A percentile compares a stretch with the other conserved stretches of the same genome.
Conservation (phyloP, 305 asterid species). For the Fraxinus velutina region DNA sequence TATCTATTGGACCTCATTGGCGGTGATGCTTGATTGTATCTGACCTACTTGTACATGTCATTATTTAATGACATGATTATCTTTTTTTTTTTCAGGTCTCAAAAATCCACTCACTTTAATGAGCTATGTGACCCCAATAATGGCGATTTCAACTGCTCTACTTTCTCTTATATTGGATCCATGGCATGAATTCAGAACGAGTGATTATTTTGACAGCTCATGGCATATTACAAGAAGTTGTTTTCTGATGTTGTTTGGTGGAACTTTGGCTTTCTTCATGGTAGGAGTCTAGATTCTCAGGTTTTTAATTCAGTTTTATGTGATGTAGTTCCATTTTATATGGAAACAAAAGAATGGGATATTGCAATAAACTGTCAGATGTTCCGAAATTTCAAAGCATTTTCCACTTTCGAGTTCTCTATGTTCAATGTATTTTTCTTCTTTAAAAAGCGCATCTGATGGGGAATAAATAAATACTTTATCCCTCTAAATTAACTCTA, state of each 20-base stretch:
- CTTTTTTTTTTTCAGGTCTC: constrained; percentile 53
- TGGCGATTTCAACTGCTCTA: constrained; percentile 88
- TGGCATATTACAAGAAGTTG: constrained; percentile 76
- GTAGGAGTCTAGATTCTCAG: constrained; percentile 34
- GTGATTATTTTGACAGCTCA: constrained; percentile 73
- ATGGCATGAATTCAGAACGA: constrained; percentile 71
- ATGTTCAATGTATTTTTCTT: constrained; percentile 3
- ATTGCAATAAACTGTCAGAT: background rate
- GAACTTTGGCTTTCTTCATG: constrained; percentile 96
- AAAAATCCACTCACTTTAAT: constrained; percentile 91
- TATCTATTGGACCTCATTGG: constrained; percentile 13
- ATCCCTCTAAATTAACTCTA: background rate
- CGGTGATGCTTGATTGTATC: background rate
- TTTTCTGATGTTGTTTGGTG: constrained; percentile 94
- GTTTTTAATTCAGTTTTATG: background rate
- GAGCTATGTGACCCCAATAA: constrained; percentile 95
- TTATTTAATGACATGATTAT: constrained; percentile 2
- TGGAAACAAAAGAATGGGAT: background rate
- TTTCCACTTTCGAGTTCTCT: background rate
- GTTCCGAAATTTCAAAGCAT: background rate
- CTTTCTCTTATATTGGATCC: constrained; percentile 84
- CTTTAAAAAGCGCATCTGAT: constrained; percentile 5
- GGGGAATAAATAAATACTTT: background rate
- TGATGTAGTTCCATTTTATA: background rate
- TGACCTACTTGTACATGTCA: background rate